Base-by-base conservation (phyloP, 2,329 filamentous ascomycete genomes). In the Botrytis hyacinthi region DNA sequence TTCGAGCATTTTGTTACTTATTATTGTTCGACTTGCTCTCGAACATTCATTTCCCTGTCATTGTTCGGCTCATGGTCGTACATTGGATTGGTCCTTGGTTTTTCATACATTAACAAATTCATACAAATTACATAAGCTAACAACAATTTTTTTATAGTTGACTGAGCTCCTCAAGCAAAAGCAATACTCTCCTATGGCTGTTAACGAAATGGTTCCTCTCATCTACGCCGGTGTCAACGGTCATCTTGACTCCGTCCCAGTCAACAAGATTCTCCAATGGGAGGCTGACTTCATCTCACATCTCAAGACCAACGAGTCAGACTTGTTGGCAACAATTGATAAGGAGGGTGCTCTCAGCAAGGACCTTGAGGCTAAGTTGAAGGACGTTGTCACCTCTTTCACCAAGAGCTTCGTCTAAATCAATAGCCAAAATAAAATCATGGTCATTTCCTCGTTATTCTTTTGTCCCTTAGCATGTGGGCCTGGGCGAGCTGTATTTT, bases 141-240 rank as follows among this genome's bases (percentile, higher is more conserved):
- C 80, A 73, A 75, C 70, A 51, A 46, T 67, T 42, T 78, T 70
- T 71, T 71, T 83, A 78, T 80, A 89, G 88, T 88, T 95, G 83
- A 98, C 95, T 81, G 95, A 98, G 91, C 93, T 98, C 79, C 92
- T 98, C 82, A 98, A 98, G 92, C 96, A 99, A 90, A 98, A 97
- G 91, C 96, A 99, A 88, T 99, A 98, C 90, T 92, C 90, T 65
- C 96, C 96, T 81, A 98, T 98, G 95, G 93, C 94, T 80, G 95
- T 98, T 84, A 96, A 97, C 89, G 95, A 99, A 89, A 98, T 98
- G 95, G 96, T 99, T 88, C 96, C 96, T 80, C 91, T 99, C 80
- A 98, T 99, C 90, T 99, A 90, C 87, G 95, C 96, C 79, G 96
- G 96, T 97, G 94, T 99, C 87, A 98, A 98, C 87, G 96, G 96